Conservation (phyloP, 176 grass and related monocot genomes). For the Hsuehochloa calcarea region DNA sequence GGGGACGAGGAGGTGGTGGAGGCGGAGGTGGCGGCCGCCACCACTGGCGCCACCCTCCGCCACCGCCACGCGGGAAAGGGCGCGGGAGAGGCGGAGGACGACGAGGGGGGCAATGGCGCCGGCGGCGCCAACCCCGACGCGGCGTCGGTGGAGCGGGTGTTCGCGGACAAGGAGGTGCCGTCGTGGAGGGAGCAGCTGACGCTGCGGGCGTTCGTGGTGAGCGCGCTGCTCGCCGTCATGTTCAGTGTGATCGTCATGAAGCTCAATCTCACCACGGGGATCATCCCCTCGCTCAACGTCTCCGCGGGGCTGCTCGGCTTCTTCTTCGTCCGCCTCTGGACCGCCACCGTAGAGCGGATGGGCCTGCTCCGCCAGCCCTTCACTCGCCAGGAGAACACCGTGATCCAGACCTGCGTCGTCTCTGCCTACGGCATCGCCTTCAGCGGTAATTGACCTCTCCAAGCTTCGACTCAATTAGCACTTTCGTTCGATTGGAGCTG, state of each 20-base stretch:
- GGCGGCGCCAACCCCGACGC: background rate
- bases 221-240: slow-evolving; percentile 64
- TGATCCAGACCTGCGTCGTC: slow-evolving; percentile 86
- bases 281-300: slow-evolving; percentile 92
- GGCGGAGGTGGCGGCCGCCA: slow-evolving; percentile 13
- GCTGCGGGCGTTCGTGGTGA: slow-evolving; percentile 64
- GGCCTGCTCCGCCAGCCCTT: slow-evolving; percentile 57
- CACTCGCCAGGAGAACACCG: slow-evolving; percentile 96
- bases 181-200: slow-evolving; percentile 78
- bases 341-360: slow-evolving; percentile 48
- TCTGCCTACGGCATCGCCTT: slow-evolving; percentile 73
- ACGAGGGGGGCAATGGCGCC: background rate
- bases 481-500: background rate
- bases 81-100: background rate
- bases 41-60: slow-evolving; percentile 13
- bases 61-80: slow-evolving; percentile 41
- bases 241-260: slow-evolving; percentile 94
- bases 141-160: slow-evolving; percentile 56
- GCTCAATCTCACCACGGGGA: slow-evolving; percentile 96
- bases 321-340: slow-evolving; percentile 89
- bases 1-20: slow-evolving; percentile 35
- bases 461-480: background rate
- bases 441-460: slow-evolving; percentile 51
- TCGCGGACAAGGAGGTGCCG: slow-evolving; percentile 62
- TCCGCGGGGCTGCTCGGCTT: slow-evolving; percentile 85